These are phyloP conservation scores for Digitaria exilis DNA, from an alignment of 202 grass and related monocot species.

Conservation along the genomic window DNA sequence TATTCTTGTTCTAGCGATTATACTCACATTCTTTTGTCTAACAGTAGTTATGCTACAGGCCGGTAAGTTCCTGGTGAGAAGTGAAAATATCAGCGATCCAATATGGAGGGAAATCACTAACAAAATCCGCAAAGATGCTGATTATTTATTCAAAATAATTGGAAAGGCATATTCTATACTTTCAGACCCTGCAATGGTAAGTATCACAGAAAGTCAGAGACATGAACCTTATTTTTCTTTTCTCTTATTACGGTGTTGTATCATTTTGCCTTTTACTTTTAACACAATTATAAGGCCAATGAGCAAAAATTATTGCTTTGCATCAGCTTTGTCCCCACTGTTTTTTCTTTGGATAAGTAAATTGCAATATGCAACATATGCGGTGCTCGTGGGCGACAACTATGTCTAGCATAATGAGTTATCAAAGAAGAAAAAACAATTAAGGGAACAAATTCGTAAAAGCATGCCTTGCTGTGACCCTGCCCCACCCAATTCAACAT, in stretches of 20 bases:
- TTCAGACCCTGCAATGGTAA: constrained; percentile 72
- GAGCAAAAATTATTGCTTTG: neutral
- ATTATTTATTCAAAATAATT: constrained; percentile 92
- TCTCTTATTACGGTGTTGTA: neutral
- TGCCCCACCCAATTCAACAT: neutral
- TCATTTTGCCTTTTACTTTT: constrained; percentile 1
- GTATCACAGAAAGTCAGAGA: constrained; percentile 13
- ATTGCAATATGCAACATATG: neutral
- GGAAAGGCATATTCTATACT: constrained; percentile 90
- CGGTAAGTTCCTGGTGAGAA: constrained; percentile 68
- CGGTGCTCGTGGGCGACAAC: neutral
- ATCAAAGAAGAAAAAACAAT: neutral
- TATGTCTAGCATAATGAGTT: neutral
- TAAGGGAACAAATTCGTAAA: neutral
- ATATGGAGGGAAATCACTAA: constrained; percentile 55
- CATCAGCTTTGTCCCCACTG: neutral
- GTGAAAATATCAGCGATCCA: constrained; percentile 64
- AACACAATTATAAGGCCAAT: neutral
- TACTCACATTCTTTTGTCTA: constrained; percentile 25
- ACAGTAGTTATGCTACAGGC: constrained; percentile 58
- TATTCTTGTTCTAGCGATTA: constrained; percentile 26
- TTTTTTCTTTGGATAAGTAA: neutral
- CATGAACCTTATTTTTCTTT: neutral
- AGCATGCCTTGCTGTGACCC: neutral
- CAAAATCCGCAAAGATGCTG: constrained; percentile 66